Base-by-base conservation (phyloP, 2,329 filamentous ascomycete species). In the Apiospora malaysiana region DNA sequence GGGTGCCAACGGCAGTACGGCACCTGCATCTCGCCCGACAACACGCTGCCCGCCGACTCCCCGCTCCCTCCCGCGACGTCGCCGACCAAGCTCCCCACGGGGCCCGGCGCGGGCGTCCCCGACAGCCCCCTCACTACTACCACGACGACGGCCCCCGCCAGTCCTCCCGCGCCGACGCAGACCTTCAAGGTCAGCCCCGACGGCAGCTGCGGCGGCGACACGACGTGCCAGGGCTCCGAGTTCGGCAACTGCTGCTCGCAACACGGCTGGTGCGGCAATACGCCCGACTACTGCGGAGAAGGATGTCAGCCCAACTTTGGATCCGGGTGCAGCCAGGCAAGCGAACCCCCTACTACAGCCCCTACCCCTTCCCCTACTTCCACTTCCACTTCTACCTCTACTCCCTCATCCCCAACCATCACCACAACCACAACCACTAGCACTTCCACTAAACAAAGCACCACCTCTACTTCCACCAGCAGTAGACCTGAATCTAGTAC, bases 241-340 rank as follows among this genome's bases (percentile, higher is more conserved):
- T 79, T 74, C 67, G 78, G 78, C 14, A 77, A 76, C 63, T 79
- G 78, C 63, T 80, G 78, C 70, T 80, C 78, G 69, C 72, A 71
- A 75, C 76, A 79, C 72, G 77, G 78, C 40, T 82, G 71, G 75
- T 85, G 83, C 73, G 83, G 84, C 56, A 76, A 75, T 25, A 80
- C 80, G 1, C 76, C 76, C n/a, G 81, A 80, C 46, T 81, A 85
- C 71, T 85, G 83, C 74, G 77, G 77, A 40, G 75, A 71, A 0
- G 82, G 80, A 14, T 85, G 83, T 72, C 82, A 84, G 73, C 71
- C 76, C 9, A 75, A n/a, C 1, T 81, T 78, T 68, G 79, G 79
- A 69, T 76, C 76, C 46, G 56, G 40, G 40, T 25, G 25, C 42
- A 45, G 42, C 51, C 73, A 75, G 76, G 76, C 68, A 74, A 76